Evolutionary conservation across 2,329 filamentous ascomycete species (phyloP).

Genomic region (Didymella pomorum): DNA sequence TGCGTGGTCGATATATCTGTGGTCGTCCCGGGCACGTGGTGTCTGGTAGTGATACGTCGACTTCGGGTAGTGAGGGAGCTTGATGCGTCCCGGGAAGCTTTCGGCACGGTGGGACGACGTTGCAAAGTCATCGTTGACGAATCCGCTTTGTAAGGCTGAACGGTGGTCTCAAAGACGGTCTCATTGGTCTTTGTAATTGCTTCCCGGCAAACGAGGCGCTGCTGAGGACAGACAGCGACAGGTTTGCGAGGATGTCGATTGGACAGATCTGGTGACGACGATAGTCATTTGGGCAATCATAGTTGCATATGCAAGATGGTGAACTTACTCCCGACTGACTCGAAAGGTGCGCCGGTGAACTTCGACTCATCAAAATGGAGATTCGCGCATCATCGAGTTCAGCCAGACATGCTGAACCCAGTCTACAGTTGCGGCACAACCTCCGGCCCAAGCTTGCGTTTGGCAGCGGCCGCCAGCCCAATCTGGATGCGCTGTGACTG

Average conservation of each 20-base stretch:
- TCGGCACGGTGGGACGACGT: slow-evolving; percentile 7
- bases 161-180: neutral
- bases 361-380: slow-evolving; percentile 5
- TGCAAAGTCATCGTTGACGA: neutral
- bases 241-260: slow-evolving; percentile 3
- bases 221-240: slow-evolving; percentile 8
- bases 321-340: slow-evolving; percentile 1
- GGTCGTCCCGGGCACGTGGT: slow-evolving; percentile 7
- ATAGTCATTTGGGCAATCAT: slow-evolving; percentile 2
- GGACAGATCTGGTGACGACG: neutral
- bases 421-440: slow-evolving; percentile 26
- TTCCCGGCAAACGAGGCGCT: neutral
- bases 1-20: slow-evolving; percentile 7
- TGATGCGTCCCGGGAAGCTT: neutral
- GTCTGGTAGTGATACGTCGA: neutral
- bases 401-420: slow-evolving; percentile 22
- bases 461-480: slow-evolving; percentile 38
- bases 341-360: slow-evolving; percentile 4
- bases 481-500: slow-evolving; percentile 25
- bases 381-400: slow-evolving; percentile 10
- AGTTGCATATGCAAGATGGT: slow-evolving; percentile 6
- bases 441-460: slow-evolving; percentile 25
- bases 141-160: slow-evolving; percentile 2
- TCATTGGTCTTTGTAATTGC: slow-evolving; percentile 4
- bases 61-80: neutral